Evolutionary conservation across 164 flowering plant genomes (phyloP).

Genomic region (Chloranthus sessilifolius): DNA sequence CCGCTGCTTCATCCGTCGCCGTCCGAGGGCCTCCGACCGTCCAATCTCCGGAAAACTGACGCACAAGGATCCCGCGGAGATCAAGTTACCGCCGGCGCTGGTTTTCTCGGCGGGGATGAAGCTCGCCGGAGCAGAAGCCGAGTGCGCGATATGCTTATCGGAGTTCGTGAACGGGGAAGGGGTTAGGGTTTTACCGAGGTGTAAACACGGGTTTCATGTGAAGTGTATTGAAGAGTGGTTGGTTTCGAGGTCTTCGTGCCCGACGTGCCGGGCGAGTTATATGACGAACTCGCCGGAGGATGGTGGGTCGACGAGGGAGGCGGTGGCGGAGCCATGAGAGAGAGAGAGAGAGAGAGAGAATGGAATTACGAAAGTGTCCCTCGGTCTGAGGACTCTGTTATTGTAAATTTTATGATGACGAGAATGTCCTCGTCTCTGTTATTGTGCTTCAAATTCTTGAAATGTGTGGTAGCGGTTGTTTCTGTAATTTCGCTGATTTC

Average conservation of each 20-base stretch:
- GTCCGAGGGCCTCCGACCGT: background rate
- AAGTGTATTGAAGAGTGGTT: constrained; percentile 45
- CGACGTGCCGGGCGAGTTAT: constrained; percentile 40
- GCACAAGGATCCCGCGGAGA: background rate
- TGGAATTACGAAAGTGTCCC: no score
- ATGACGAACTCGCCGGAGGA: constrained; percentile 9
- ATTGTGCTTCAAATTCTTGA: no score
- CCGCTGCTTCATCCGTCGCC: constrained; percentile 35
- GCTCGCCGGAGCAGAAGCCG: constrained; percentile 31
- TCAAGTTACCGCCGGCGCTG: constrained; percentile 19
- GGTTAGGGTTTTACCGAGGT: constrained; percentile 34
- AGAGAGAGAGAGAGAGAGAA: no score
- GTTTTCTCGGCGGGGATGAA: constrained; percentile 29
- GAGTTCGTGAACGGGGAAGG: constrained; percentile 50
- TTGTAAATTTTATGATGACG: no score
- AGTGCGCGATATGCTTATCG: constrained; percentile 50
- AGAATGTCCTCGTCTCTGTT: no score
- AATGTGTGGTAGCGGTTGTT: no score
- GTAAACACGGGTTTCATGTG: constrained; percentile 51
- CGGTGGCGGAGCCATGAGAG: no score
- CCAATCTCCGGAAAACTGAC: background rate
- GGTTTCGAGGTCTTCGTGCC: constrained; percentile 36
- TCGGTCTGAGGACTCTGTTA: no score
- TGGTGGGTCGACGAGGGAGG: no score
- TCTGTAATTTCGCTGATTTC: no score